Evolutionary conservation across 305 asterid species (phyloP).

Genomic region (Striga hermonthica): DNA sequence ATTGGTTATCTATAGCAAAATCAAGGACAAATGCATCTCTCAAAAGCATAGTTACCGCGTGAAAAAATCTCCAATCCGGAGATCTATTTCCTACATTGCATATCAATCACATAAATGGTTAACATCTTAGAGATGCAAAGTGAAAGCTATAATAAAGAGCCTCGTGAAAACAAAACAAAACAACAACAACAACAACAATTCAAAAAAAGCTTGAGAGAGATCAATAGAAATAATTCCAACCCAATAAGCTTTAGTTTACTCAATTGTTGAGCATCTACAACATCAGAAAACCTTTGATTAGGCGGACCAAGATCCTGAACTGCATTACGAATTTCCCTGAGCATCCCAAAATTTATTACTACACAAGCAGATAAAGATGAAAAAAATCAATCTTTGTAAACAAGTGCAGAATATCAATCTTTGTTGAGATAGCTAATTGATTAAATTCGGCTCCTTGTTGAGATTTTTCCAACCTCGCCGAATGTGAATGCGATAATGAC

Average conservation of each 20-base stretch:
- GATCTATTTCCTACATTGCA: conserved; percentile 88
- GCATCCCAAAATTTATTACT: conserved; percentile 31
- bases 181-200: neutral
- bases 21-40: conserved; percentile 83
- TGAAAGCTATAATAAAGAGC: conserved; percentile 19
- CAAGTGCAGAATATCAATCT: conserved; percentile 31
- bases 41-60: conserved; percentile 92
- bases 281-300: conserved; percentile 77
- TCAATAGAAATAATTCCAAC: conserved; percentile 22
- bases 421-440: no score
- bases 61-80: conserved; percentile 95
- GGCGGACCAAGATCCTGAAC: conserved; percentile 76
- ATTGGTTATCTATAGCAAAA: conserved; percentile 59
- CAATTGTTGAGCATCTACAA: conserved; percentile 96
- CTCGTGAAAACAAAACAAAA: neutral
- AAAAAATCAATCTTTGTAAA: conserved; percentile 20
- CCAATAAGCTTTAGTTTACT: conserved; percentile 34
- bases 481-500: no score
- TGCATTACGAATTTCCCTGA: conserved; percentile 78
- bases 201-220: conserved; percentile 14
- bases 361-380: conserved; percentile 26
- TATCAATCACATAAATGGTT: conserved; percentile 26
- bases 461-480: no score
- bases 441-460: no score
- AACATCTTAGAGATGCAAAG: conserved; percentile 25